phyloP scores from a whole-genome alignment of 2,329 filamentous ascomycete genomes.

The Hypocreales sp. region DNA sequence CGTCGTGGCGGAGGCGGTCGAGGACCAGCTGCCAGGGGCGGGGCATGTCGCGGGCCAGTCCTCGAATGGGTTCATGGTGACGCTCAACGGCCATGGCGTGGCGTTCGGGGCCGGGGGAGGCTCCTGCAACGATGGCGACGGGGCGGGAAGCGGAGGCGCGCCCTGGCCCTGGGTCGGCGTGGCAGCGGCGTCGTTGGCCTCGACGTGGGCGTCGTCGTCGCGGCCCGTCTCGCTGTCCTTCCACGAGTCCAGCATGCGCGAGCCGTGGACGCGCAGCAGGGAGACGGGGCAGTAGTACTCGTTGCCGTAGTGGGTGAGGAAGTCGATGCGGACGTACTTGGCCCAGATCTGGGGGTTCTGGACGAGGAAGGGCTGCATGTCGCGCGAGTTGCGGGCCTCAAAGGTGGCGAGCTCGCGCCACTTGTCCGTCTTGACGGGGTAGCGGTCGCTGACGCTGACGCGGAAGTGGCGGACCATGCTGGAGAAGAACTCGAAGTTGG shows the following conservation, averaged over 20 bases:
- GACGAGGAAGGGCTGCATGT: slow-evolving; percentile 89
- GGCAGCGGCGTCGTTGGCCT: slow-evolving; percentile 7
- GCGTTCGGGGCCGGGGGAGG: too few species aligned
- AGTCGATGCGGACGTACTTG: slow-evolving; percentile 81
- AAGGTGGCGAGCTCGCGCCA: slow-evolving; percentile 85
- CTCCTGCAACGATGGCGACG: too few species aligned
- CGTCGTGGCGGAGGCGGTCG: too few species aligned
- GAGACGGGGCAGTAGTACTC: slow-evolving; percentile 95
- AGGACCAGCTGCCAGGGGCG: too few species aligned
- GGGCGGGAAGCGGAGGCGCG: too few species aligned
- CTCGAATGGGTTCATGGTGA: too few species aligned
- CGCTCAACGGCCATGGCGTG: too few species aligned
- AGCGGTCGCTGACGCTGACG: slow-evolving; percentile 85
- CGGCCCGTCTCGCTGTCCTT: slow-evolving; percentile 61
- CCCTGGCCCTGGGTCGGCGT: background rate
- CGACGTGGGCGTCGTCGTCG: slow-evolving; percentile 41
- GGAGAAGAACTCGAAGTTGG: slow-evolving; percentile 98
- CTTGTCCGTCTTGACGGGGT: slow-evolving; percentile 80
- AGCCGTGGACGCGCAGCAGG: slow-evolving; percentile 80
- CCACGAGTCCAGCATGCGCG: slow-evolving; percentile 88
- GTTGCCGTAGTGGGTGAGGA: slow-evolving; percentile 84
- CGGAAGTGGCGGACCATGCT: slow-evolving; percentile 88
- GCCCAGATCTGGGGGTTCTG: slow-evolving; percentile 93
- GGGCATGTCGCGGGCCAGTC: too few species aligned
- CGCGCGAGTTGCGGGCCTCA: slow-evolving; percentile 80